Conservation (phyloP, 352 stramenopile genomes). For the Phytopythium sindhum region DNA sequence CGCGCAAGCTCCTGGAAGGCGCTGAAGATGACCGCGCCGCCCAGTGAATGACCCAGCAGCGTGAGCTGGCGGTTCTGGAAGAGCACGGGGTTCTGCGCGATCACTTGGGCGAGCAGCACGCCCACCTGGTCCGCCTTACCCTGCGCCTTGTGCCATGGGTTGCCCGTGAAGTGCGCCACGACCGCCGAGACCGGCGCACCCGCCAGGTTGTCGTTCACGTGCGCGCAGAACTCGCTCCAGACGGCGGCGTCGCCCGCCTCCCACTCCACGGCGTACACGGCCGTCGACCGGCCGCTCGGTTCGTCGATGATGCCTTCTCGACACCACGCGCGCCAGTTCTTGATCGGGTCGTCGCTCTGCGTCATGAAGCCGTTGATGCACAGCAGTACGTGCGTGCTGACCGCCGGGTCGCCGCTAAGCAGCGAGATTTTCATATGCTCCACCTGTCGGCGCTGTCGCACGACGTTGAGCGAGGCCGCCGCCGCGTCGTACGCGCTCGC, state of each 20-base stretch:
- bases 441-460: slow-evolving; percentile 56
- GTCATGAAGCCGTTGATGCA: slow-evolving; percentile 89
- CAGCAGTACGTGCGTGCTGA: slow-evolving; percentile 58
- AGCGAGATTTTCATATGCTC: slow-evolving; percentile 67
- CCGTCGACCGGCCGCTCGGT: slow-evolving; percentile 10
- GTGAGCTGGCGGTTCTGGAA: slow-evolving; percentile 52
- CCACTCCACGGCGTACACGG: slow-evolving; percentile 74
- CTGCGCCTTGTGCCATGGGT: slow-evolving; percentile 83
- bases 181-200: slow-evolving; percentile 48
- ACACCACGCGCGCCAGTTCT: slow-evolving; percentile 64
- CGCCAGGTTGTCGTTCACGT: slow-evolving; percentile 61
- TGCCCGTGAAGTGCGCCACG: slow-evolving; percentile 72
- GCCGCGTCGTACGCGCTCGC: slow-evolving; percentile 69
- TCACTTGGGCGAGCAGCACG: slow-evolving; percentile 61
- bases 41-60: slow-evolving; percentile 77
- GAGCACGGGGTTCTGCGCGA: slow-evolving; percentile 48
- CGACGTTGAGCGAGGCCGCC: slow-evolving; percentile 69
- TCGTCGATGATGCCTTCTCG: slow-evolving; percentile 10
- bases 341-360: slow-evolving; percentile 54
- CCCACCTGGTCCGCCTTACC: slow-evolving; percentile 78
- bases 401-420: slow-evolving; percentile 56
- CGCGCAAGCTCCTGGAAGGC: slow-evolving; percentile 62
- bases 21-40: slow-evolving; percentile 72
- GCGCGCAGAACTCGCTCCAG: slow-evolving; percentile 79
- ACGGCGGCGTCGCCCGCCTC: slow-evolving; percentile 65